phyloP scores from a whole-genome alignment of 164 flowering plant species.

The Tetrastigma voinierianum region DNA sequence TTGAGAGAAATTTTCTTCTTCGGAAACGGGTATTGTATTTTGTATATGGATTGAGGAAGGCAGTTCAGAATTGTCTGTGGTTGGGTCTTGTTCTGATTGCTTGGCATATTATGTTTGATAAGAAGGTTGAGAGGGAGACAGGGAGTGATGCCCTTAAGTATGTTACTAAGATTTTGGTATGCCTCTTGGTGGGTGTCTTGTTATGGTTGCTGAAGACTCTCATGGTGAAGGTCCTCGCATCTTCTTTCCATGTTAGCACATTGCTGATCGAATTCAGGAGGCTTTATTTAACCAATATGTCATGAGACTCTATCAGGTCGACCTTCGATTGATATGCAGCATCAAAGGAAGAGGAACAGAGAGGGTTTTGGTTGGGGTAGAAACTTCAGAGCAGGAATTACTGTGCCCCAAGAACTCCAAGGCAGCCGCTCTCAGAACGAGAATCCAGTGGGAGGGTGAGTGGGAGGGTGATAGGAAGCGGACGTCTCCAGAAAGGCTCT shows the following conservation, averaged over 20 bases:
- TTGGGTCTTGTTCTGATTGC: conserved; percentile 8
- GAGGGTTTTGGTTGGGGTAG: conserved; percentile 37
- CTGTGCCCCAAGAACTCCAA: conserved; percentile 35
- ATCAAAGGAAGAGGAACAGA: conserved; percentile 36
- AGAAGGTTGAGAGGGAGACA: conserved; percentile 1
- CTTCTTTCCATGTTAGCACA: conserved; percentile 53
- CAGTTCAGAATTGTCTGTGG: conserved; percentile 48
- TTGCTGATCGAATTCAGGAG: conserved; percentile 65
- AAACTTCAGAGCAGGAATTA: conserved; percentile 51
- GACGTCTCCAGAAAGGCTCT: too few species aligned
- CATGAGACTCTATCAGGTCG: conserved; percentile 60
- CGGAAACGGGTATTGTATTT: conserved; percentile 46
- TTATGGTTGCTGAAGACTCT: conserved; percentile 56
- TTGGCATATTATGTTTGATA: conserved; percentile 1
- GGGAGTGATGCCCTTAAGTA: background rate
- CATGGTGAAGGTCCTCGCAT: conserved; percentile 52
- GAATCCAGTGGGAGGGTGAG: too few species aligned
- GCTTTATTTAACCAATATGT: conserved; percentile 59
- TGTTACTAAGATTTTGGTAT: conserved; percentile 1
- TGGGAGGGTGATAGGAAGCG: conserved; percentile 5
- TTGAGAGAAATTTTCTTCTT: conserved; percentile 41
- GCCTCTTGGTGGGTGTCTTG: conserved; percentile 23
- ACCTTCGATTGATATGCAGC: conserved; percentile 37
- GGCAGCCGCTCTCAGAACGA: conserved; percentile 10
- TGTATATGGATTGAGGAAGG: conserved; percentile 36